Conservation (phyloP, 768 basidiomycete species). For the Ramaria sp. region DNA sequence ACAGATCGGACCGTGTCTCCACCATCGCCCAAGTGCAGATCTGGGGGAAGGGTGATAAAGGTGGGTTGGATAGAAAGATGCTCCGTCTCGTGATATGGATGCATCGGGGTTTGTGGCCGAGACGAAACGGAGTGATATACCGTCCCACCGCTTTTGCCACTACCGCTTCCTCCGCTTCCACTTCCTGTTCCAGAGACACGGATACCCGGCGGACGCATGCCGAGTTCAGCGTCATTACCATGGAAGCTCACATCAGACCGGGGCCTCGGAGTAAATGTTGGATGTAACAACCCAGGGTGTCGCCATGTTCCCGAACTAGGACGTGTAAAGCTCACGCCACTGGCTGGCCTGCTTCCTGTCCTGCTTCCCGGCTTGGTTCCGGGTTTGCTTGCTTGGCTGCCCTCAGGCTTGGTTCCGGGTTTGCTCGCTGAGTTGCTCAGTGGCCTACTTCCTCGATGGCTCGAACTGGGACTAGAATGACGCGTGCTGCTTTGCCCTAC, state of each 20-base stretch:
- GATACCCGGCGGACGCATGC: constrained; percentile 15
- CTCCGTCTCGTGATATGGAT: background rate
- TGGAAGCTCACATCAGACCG: constrained; percentile 1
- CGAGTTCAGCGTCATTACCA: background rate
- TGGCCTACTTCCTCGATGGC: background rate
- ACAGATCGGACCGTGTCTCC: constrained; percentile 9
- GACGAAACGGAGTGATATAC: constrained; percentile 6
- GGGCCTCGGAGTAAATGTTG: background rate
- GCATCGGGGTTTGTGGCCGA: background rate
- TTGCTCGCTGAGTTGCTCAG: background rate
- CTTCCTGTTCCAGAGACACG: background rate
- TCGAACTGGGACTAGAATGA: constrained; percentile 1
- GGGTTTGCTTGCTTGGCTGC: background rate
- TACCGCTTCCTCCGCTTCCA: constrained; percentile 3
- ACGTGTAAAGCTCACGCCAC: background rate
- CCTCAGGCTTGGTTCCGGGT: too few species aligned
- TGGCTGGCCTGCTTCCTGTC: background rate
- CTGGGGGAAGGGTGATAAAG: background rate
- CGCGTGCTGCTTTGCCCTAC: background rate
- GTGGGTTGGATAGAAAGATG: background rate
- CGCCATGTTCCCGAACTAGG: background rate
- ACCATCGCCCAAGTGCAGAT: background rate
- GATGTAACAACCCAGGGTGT: background rate
- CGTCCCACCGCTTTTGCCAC: constrained; percentile 2
- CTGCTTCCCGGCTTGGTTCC: too few species aligned